Percentiles rank a stretch among this genome's conserved stretches.
Evolutionary conservation across 306 rosid species (phyloP).

Genomic region (Cucurbita pepo): DNA sequence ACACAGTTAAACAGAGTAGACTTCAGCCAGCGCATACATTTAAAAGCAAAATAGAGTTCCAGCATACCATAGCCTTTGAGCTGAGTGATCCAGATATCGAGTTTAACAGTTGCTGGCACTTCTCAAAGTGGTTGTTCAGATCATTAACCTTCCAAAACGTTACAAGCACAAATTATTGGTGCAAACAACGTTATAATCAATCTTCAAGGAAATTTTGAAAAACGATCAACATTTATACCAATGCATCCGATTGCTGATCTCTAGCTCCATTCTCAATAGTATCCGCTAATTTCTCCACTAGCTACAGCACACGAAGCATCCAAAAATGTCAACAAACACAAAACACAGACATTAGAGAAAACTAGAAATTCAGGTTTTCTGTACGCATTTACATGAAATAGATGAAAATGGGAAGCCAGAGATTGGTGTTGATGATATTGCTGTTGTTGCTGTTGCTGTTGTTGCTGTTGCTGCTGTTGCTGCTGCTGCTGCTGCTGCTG

Average conservation of each 20-base stretch:
- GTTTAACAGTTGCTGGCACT: conserved; percentile 75
- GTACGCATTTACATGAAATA: conserved; percentile 25
- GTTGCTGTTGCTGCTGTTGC: background rate
- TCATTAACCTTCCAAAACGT: conserved; percentile 44
- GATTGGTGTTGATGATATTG: conserved; percentile 72
- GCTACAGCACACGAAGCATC: conserved; percentile 17
- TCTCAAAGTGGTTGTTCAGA: conserved; percentile 67
- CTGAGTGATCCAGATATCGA: conserved; percentile 66
- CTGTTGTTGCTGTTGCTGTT: conserved; percentile 16
- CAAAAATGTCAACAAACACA: too few relatives aligned
- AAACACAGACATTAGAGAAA: background rate
- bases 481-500: background rate
- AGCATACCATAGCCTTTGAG: conserved; percentile 72
- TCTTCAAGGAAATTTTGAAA: background rate
- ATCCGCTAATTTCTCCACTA: conserved; percentile 80
- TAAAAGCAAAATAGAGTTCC: background rate
- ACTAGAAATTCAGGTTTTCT: background rate
- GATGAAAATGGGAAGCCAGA: conserved; percentile 77
- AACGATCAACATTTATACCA: conserved; percentile 24
- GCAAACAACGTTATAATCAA: background rate
- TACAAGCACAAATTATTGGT: background rate
- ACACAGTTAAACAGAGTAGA: background rate
- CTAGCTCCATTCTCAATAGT: conserved; percentile 55
- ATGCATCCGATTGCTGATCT: conserved; percentile 73
- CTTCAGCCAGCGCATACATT: background rate